Evolutionary conservation across 148 eudicot genomes (phyloP), one percentile per base, ranked within the genome.

Genomic region (Silene latifolia): DNA sequence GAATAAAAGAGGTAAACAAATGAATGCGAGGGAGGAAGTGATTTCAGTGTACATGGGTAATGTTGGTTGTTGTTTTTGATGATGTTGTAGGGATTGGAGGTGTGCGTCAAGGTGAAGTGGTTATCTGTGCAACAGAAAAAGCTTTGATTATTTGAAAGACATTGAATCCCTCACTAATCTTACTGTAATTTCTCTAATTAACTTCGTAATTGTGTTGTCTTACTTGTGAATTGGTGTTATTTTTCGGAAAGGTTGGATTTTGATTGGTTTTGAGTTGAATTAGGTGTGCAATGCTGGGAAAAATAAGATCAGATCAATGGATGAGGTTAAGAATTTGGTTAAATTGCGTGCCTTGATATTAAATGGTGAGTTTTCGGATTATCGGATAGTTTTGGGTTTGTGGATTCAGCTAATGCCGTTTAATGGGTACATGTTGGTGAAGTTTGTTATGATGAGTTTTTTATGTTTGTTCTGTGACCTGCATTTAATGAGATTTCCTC

Each of bases 201-300:
- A 53, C 3, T n/a, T 32, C 62, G 48, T 54, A 9, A 64, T 18
- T 0, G 23, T 67, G 53, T 35, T 67, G 3, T 19, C 11, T 2
- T 42, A 15, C 24, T 1, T n/a, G 51, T 67, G 70, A 19, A 67
- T 18, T 39, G n/a, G 54, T 62, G 29, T 68, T 12, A 1, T 73
- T 39, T 12, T 39, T 32, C 54, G 72, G 59, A 12, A 8, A 6
- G 54, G 23, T 32, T 54, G 11, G 46, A 47, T 72, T 63, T 13
- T 44, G 73, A 66, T 11, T 66, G 10, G 18, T 11, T 51, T 19
- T 23, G 17, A 18, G 1, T 69, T 70, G 44, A 70, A n/a, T 35
- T 77, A 95, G 98, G 98, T 95, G 66, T 77, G 92, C 32, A 95
- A 95, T 85, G 96, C 93, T 70, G 98, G 96, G 48, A 90, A 83